Conservation (phyloP, 345 rosid genomes). For the Sisymbrium altissimum region DNA sequence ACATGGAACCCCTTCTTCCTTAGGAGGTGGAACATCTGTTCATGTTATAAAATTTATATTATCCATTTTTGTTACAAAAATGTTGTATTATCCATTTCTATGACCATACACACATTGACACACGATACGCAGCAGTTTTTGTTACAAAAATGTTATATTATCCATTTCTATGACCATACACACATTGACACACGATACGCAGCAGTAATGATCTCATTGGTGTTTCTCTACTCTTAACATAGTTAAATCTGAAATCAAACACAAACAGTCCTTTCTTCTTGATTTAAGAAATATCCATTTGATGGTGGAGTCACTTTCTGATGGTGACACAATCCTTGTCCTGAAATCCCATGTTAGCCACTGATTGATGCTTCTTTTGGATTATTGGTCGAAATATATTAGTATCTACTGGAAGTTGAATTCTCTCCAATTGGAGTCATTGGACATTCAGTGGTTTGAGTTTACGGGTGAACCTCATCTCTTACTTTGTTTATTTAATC, state of each 20-base stretch:
- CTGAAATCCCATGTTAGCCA: conserved; percentile 14
- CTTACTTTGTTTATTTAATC: not conserved
- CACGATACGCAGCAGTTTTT: not conserved
- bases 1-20: conserved; percentile 3
- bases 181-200: conserved; percentile 10
- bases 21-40: conserved; percentile 15
- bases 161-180: not conserved
- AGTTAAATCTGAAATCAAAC: too few relatives aligned
- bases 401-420: not conserved
- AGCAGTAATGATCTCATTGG: conserved; percentile 22
- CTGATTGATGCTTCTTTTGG: conserved; percentile 10
- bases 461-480: conserved; percentile 14
- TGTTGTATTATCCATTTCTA: not conserved
- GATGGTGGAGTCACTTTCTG: conserved; percentile 27
- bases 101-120: conserved; percentile 19
- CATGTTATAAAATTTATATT: not conserved
- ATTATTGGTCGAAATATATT: conserved; percentile 14
- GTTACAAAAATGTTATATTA: not conserved
- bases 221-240: not conserved
- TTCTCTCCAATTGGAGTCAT: not conserved
- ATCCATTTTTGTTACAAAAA: not conserved
- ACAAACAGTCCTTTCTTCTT: not conserved
- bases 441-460: not conserved
- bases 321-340: conserved; percentile 26
- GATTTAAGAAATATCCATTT: not conserved